Conservation (phyloP, 768 basidiomycete species). For the Austroboletus eburneus region DNA sequence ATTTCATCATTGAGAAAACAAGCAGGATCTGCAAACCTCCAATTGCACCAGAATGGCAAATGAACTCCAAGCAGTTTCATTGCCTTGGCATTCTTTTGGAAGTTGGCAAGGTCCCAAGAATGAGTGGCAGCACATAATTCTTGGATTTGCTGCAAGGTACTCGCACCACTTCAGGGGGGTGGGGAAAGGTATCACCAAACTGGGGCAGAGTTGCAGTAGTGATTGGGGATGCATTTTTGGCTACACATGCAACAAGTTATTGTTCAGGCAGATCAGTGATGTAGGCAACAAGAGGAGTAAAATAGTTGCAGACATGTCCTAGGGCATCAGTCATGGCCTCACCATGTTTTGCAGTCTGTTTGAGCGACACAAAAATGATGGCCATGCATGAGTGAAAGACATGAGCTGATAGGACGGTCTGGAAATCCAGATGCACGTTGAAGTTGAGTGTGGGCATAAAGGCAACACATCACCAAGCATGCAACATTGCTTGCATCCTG, state of each 20-base stretch:
- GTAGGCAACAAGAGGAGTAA: constrained; percentile 12
- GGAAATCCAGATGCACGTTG: neutral
- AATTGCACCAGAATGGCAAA: neutral
- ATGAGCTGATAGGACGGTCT: neutral
- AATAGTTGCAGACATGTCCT: neutral
- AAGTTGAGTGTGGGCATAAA: neutral
- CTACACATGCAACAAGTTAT: constrained; percentile 6
- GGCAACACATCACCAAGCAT: neutral
- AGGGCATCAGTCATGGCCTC: constrained; percentile 20
- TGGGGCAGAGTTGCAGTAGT: constrained; percentile 2
- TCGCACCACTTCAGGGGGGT: too few species aligned
- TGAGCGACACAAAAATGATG: neutral
- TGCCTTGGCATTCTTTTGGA: constrained; percentile 3
- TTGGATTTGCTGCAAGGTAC: constrained; percentile 1
- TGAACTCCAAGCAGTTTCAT: neutral
- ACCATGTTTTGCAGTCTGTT: neutral
- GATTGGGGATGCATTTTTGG: constrained; percentile 12
- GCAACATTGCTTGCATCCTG: neutral
- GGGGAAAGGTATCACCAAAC: constrained; percentile 11
- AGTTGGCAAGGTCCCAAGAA: constrained; percentile 27
- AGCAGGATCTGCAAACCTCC: neutral
- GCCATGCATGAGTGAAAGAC: neutral
- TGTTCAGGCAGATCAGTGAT: constrained; percentile 20
- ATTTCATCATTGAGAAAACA: constrained; percentile 3
- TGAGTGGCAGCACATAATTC: neutral